Evolutionary conservation across 23 red algal genomes (phyloP).

Genomic region (Chondrus crispus): DNA sequence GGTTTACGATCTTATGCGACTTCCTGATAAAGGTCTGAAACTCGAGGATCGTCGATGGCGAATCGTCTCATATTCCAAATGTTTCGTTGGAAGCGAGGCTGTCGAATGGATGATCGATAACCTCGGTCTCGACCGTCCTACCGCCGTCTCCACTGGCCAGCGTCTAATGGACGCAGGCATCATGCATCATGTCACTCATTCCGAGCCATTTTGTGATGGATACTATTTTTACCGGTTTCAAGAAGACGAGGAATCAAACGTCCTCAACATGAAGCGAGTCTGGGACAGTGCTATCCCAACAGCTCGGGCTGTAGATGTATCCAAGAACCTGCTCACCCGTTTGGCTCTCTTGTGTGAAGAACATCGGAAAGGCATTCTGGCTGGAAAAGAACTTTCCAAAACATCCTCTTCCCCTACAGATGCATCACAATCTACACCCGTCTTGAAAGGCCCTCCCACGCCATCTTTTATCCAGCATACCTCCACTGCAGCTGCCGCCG

Average conservation of each 20-base stretch:
- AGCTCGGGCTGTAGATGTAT: constrained; percentile 70
- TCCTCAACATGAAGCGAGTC: constrained; percentile 97
- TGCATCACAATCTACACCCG: background rate
- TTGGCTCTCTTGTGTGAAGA: constrained; percentile 89
- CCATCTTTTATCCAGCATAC: background rate
- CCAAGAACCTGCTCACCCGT: constrained; percentile 84
- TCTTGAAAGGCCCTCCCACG: background rate
- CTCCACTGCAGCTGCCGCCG: background rate
- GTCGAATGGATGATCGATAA: constrained; percentile 89
- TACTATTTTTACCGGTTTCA: constrained; percentile 96
- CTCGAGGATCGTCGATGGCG: constrained; percentile 85
- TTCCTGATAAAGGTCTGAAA: constrained; percentile 63
- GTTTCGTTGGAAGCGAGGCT: constrained; percentile 93
- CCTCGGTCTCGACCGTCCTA: constrained; percentile 39
- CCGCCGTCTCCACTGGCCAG: constrained; percentile 79
- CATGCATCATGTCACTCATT: constrained; percentile 91
- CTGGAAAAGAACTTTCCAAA: background rate
- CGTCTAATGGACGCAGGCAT: constrained; percentile 89
- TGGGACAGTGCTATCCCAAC: constrained; percentile 79
- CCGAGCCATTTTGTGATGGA: constrained; percentile 84
- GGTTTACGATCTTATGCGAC: constrained; percentile 81
- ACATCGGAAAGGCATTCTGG: constrained; percentile 69
- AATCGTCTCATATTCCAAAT: constrained; percentile 80
- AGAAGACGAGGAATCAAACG: constrained; percentile 93
- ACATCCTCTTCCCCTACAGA: background rate